Conservation (phyloP, 2,329 filamentous ascomycete genomes). For the Sporothrix euskadiensis region DNA sequence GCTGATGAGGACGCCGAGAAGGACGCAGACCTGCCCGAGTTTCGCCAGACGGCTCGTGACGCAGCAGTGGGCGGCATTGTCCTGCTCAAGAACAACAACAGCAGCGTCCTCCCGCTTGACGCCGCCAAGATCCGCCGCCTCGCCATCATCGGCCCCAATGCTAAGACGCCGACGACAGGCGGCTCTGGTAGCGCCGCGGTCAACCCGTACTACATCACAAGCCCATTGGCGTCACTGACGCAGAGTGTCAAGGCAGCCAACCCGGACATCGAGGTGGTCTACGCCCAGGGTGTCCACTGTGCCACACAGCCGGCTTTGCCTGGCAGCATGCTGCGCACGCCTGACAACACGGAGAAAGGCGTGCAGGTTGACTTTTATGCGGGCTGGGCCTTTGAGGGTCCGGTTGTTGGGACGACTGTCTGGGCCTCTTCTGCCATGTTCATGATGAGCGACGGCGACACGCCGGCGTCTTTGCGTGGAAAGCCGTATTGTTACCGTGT, state of each 20-base stretch:
- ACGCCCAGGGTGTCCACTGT: constrained; percentile 26
- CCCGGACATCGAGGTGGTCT: constrained; percentile 26
- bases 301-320: constrained; percentile 29
- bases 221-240: constrained; percentile 28
- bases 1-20: constrained; percentile 25
- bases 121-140: constrained; percentile 15
- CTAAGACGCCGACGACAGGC: constrained; percentile 30
- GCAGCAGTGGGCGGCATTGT: constrained; percentile 35
- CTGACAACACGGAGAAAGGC: constrained; percentile 13
- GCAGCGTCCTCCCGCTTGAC: constrained; percentile 33
- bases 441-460: constrained; percentile 34
- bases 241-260: constrained; percentile 1
- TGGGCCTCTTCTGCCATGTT: constrained; percentile 33
- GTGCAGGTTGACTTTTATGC: constrained; percentile 32
- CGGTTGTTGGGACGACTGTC: constrained; percentile 18
- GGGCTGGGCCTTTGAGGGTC: constrained; percentile 29
- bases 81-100: constrained; percentile 35
- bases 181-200: constrained; percentile 35
- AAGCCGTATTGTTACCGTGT: constrained; percentile 37
- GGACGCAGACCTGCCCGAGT: constrained; percentile 31
- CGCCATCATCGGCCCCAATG: constrained; percentile 34
- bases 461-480: constrained; percentile 31
- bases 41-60: constrained; percentile 31
- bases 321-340: constrained; percentile 20
- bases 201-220: constrained; percentile 33